phyloP scores from a whole-genome alignment of 2,329 filamentous ascomycete genomes.

The Paecilomyces dactylethromorphus region DNA sequence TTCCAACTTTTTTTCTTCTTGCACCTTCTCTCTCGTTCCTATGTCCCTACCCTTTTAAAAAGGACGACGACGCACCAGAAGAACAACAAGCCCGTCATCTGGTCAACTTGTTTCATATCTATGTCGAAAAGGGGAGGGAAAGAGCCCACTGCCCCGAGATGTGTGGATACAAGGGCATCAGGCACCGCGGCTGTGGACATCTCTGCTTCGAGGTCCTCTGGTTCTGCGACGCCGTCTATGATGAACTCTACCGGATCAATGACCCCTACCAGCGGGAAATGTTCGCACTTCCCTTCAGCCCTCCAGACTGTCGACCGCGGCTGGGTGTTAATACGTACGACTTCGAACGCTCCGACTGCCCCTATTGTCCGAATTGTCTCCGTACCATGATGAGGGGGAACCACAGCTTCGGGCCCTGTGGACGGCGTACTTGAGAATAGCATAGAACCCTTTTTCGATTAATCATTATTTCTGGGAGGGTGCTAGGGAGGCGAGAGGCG shows the following conservation, averaged over 20 bases:
- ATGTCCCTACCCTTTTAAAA: neutral
- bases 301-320: slow-evolving; percentile 5
- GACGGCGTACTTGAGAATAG: neutral
- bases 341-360: neutral
- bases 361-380: neutral
- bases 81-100: neutral
- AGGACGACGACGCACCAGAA: neutral
- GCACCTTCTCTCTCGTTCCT: neutral
- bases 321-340: slow-evolving; percentile 1
- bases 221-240: slow-evolving; percentile 16
- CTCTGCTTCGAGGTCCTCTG: slow-evolving; percentile 11
- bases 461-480: neutral
- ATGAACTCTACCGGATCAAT: slow-evolving; percentile 24
- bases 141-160: slow-evolving; percentile 11
- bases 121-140: neutral
- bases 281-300: slow-evolving; percentile 9
- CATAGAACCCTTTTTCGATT: neutral
- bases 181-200: slow-evolving; percentile 19
- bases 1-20: neutral
- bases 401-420: neutral
- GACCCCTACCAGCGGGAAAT: slow-evolving; percentile 13
- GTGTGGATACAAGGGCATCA: slow-evolving; percentile 20
- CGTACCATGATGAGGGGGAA: neutral
- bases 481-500: neutral
- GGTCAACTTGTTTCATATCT: neutral